These are phyloP conservation scores for Trichoderma polysporum DNA, from an alignment of 2,329 filamentous ascomycete species.

Conservation along the genomic window DNA sequence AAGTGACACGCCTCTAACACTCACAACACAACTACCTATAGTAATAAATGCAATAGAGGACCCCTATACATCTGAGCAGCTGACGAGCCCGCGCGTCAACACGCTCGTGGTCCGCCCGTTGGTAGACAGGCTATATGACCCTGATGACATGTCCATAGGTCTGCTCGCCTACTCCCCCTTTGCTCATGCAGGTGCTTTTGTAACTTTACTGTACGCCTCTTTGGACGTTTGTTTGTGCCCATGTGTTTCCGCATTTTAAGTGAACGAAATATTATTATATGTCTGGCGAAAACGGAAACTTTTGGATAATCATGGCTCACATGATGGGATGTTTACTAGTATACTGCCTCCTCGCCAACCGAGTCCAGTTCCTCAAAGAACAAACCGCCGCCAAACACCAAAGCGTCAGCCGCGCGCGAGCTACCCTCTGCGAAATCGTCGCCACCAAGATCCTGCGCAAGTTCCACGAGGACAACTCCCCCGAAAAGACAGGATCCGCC, in stretches of 20 bases:
- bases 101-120: slow-evolving; percentile 64
- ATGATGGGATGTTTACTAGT: slow-evolving; percentile 42
- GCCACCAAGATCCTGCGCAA: slow-evolving; percentile 65
- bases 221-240: not conserved
- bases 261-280: not conserved
- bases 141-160: slow-evolving; percentile 64
- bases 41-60: slow-evolving; percentile 36
- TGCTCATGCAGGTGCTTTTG: not conserved
- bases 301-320: not conserved
- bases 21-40: not conserved
- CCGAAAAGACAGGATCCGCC: slow-evolving; percentile 44
- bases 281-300: not conserved
- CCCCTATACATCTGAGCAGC: slow-evolving; percentile 56
- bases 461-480: slow-evolving; percentile 64
- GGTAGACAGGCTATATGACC: slow-evolving; percentile 66
- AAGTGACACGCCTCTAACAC: not conserved
- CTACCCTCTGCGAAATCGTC: slow-evolving; percentile 66
- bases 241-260: not conserved
- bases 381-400: slow-evolving; percentile 66
- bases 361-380: slow-evolving; percentile 67
- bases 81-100: slow-evolving; percentile 67
- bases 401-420: slow-evolving; percentile 67
- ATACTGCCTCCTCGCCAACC: slow-evolving; percentile 70
- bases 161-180: not conserved
- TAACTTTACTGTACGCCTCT: not conserved